These are phyloP conservation scores for Fusarium guadeloupense DNA, from an alignment of 2,329 filamentous ascomycete species.

Conservation along the genomic window DNA sequence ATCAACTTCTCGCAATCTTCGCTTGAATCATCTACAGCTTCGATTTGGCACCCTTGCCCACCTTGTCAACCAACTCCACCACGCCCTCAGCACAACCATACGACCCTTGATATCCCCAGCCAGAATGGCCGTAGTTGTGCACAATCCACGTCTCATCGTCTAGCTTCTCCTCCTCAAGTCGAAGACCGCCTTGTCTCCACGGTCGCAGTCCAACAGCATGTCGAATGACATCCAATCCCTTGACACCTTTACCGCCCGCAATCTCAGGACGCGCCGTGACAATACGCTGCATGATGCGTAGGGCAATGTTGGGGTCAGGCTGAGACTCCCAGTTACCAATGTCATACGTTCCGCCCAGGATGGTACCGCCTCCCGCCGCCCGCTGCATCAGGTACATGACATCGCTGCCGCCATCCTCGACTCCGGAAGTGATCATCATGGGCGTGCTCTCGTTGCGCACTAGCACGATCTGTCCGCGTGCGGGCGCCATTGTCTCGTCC, in stretches of 20 bases:
- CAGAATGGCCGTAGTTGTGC: constrained; percentile 82
- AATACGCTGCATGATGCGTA: constrained; percentile 84
- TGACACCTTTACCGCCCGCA: constrained; percentile 71
- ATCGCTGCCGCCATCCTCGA: constrained; percentile 77
- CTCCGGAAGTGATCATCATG: constrained; percentile 77
- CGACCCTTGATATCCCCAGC: constrained; percentile 76
- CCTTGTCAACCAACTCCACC: constrained; percentile 72
- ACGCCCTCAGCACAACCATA: constrained; percentile 77
- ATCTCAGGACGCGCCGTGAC: constrained; percentile 72
- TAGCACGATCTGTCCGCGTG: constrained; percentile 83
- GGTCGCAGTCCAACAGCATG: constrained; percentile 87
- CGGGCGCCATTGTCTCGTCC: constrained; percentile 77
- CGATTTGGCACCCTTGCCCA: constrained; percentile 50
- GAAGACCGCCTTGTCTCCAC: constrained; percentile 74
- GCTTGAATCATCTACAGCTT: constrained; percentile 39
- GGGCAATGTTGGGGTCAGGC: constrained; percentile 80
- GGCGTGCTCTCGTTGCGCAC: constrained; percentile 79
- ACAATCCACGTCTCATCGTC: constrained; percentile 72
- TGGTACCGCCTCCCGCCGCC: constrained; percentile 80
- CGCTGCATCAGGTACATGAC: constrained; percentile 84
- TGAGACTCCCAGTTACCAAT: constrained; percentile 81
- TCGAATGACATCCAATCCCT: constrained; percentile 77
- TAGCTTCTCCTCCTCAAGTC: constrained; percentile 69
- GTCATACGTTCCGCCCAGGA: constrained; percentile 88
- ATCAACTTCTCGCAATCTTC: neutral